Conservation (phyloP, 192 early-diverging fungal genomes). For the Backusella circina region DNA sequence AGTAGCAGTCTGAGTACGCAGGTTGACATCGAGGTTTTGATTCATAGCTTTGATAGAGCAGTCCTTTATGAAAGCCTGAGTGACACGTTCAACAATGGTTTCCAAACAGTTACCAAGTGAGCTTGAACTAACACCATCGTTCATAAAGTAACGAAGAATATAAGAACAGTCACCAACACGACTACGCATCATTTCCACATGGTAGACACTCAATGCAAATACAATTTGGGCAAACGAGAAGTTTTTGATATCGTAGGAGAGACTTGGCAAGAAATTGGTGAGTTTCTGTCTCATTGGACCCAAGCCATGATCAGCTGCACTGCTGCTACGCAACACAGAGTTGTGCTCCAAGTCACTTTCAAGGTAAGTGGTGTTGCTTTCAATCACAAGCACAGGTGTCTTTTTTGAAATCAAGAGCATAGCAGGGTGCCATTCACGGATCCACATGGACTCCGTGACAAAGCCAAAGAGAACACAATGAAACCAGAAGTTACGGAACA, state of each 20-base stretch:
- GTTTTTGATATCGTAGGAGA: slow-evolving; percentile 49
- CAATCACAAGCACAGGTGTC: slow-evolving; percentile 79
- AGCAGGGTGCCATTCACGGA: slow-evolving; percentile 67
- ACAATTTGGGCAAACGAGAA: slow-evolving; percentile 71
- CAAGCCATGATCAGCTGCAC: slow-evolving; percentile 42
- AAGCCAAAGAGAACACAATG: slow-evolving; percentile 78
- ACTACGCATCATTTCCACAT: slow-evolving; percentile 79
- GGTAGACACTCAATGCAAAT: slow-evolving; percentile 81
- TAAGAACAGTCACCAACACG: slow-evolving; percentile 63
- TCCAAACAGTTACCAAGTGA: slow-evolving; percentile 73
- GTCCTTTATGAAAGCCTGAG: slow-evolving; percentile 46
- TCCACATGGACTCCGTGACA: slow-evolving; percentile 68
- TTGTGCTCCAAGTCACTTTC: slow-evolving; percentile 86
- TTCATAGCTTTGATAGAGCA: slow-evolving; percentile 44
- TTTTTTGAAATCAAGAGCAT: slow-evolving; percentile 75
- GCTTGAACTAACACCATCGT: slow-evolving; percentile 78
- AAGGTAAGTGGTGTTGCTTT: slow-evolving; percentile 67
- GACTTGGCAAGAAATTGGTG: slow-evolving; percentile 52
- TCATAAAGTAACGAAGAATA: slow-evolving; percentile 81
- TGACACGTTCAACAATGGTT: slow-evolving; percentile 64
- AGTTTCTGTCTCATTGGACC: slow-evolving; percentile 54
- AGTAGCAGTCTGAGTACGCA: slow-evolving; percentile 55
- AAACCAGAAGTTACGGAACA: slow-evolving; percentile 93
- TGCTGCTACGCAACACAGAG: slow-evolving; percentile 69
- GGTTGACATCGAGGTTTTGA: slow-evolving; percentile 47